Evolutionary conservation across 257 asterid genomes (phyloP).

Genomic region (Jaltomata sinuosa): DNA sequence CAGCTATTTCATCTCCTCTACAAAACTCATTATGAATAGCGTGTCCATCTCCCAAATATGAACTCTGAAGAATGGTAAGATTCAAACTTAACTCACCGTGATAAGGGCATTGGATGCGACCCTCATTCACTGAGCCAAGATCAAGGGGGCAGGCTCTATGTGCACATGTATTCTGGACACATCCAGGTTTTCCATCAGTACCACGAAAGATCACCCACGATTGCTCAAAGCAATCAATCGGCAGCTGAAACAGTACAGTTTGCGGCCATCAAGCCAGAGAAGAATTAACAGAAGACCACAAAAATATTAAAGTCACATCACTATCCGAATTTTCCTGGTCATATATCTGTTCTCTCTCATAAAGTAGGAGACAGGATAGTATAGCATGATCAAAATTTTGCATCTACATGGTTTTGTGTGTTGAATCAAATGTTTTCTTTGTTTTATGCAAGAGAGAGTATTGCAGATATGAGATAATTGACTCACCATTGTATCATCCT

Average conservation of each 20-base stretch:
- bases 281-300: not conserved
- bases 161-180: constrained; percentile 85
- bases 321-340: not conserved
- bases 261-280: not conserved
- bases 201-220: constrained; percentile 96
- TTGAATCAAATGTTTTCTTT: not conserved
- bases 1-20: not conserved
- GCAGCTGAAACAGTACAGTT: constrained; percentile 38
- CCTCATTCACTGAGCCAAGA: constrained; percentile 83
- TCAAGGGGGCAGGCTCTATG: constrained; percentile 96
- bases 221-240: constrained; percentile 86
- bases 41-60: not conserved
- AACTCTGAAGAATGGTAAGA: not conserved
- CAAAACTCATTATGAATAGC: not conserved
- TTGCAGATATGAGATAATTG: not conserved
- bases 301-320: not conserved
- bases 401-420: not conserved
- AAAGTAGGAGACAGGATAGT: not conserved
- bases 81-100: constrained; percentile 49
- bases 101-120: constrained; percentile 88
- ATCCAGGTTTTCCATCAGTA: constrained; percentile 84
- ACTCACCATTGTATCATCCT: constrained; percentile 82
- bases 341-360: not conserved
- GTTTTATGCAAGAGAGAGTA: not conserved
- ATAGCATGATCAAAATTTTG: not conserved